Base-by-base conservation (phyloP, 345 rosid genomes). In the Hevea brasiliensis region DNA sequence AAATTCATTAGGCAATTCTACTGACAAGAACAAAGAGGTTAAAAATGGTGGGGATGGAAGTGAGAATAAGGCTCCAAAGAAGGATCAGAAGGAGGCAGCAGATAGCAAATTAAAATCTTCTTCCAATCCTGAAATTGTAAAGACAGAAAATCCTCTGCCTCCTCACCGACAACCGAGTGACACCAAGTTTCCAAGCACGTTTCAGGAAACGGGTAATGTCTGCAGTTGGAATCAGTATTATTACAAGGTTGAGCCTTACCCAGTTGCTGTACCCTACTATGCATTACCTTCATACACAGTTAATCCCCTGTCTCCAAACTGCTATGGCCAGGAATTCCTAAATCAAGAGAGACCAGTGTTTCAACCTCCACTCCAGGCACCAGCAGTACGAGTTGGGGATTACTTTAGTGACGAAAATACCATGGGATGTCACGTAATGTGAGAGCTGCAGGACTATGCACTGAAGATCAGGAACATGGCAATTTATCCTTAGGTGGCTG, bases 331-430 rank as follows among this genome's bases (percentile, higher is more conserved):
- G 11, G 67, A 61, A 9, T 77, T 64, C 76, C 72, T 0, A 23
- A 80, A 24, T 45, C 62, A 61, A 3, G 82, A 74, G 50, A 77
- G 65, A 44, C 72, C 67, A 17, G 73, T 54, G 1, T 35, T 24
- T 24, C 87, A 65, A 57, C 83, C 81, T 8, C 62, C 67, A 37
- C 65, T 23, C 67, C 81, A 81, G 71, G 11, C 72, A 13, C 84
- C 87, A 0, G 55, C 72, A 14, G 69, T 68, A 9, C 59, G 73
- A 42, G 87, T 81, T 14, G 87, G 79, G 65, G 89, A 88, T 76
- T 88, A 86, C 73, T 88, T 88, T 67, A 86, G 86, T 17, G 92
- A 88, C 13, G 92, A 88, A 26, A 88, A 88, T 61, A 74, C 92
- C 0, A 50, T 83, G 15, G 92, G 89, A 47, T 88, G 92, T 68